A percentile compares a stretch with the other conserved stretches of the same genome.
phyloP scores from a whole-genome alignment of 495 filamentous ascomycete genomes.

The Pyrenula aspistea region DNA sequence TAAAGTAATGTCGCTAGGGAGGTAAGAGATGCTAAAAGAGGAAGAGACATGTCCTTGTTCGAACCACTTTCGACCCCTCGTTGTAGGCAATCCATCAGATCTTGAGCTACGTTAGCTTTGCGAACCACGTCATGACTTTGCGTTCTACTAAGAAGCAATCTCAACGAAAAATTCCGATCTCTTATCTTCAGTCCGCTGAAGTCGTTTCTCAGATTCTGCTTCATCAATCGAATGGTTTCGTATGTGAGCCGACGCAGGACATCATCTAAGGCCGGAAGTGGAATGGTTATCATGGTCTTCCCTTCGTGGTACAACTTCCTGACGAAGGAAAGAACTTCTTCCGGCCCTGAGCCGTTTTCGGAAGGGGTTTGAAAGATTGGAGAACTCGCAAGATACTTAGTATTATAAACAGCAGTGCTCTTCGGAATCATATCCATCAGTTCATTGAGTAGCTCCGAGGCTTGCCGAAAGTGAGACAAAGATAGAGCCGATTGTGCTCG shows the following conservation, averaged over 20 bases:
- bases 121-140: not conserved
- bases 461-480: not conserved
- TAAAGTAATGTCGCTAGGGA: conserved; percentile 52
- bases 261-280: conserved; percentile 5
- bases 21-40: conserved; percentile 37
- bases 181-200: not conserved
- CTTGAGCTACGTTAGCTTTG: not conserved
- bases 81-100: not conserved
- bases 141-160: not conserved
- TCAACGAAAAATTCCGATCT: not conserved
- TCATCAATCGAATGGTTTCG: not conserved
- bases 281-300: conserved; percentile 30
- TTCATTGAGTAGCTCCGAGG: not conserved
- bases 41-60: not conserved
- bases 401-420: not conserved
- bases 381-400: not conserved
- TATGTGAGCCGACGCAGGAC: not conserved
- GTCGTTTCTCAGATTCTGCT: not conserved
- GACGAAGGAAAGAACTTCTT: not conserved
- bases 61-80: conserved; percentile 5
- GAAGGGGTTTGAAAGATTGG: not conserved
- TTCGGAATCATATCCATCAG: not conserved
- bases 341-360: not conserved
- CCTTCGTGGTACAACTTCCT: conserved; percentile 43
- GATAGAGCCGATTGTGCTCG: not conserved